Base-by-base conservation (phyloP, 495 filamentous ascomycete genomes). In the Penicillium macrosclerotiorum region DNA sequence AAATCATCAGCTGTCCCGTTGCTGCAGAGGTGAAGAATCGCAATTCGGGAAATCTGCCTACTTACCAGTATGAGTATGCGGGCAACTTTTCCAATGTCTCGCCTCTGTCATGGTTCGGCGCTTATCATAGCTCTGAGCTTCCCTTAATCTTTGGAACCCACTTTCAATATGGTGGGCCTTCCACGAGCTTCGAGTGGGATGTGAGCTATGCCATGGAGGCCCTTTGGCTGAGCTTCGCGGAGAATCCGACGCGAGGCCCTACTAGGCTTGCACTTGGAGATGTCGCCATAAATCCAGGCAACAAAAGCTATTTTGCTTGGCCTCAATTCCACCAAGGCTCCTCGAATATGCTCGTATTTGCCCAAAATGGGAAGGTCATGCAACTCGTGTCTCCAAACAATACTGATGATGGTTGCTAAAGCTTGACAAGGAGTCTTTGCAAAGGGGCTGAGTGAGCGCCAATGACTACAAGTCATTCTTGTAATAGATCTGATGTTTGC, bases 61-160 rank as follows among this genome's bases (percentile, higher is more conserved):
- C 68, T 7, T 67, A 60, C 41, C 69, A 74, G 16, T 77, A 74
- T 50, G 38, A 62, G 16, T 78, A 76, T 37, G 54, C 53, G 1
- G 76, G 74, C 9, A 75, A 74, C 57, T 78, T 76, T 43, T 61
- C 47, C 19, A 72, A 76, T 42, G 55, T 74, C 37, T 51, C 60
- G 3, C 66, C 72, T 1, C 41, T 48, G 29, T 35, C 52, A 22
- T 76, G 63, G 54, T 49, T 69, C 44, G 72, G 71, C 11, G 67
- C 73, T 0, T 73, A 67, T 49, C 73, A 77, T 46, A 47, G 47
- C 14, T 57, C 68, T 7, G 74, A 78, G 41, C 54, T 78, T 5
- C 63, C 68, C 8, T 51, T 74, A 37, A 37, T 72, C 14, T 74
- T 75, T 49, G 73, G 71, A 1, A 74, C 73, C 4, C 55, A 50